These are phyloP conservation scores for Neurospora pannonica DNA, from an alignment of 495 filamentous ascomycete species.

Conservation along the genomic window DNA sequence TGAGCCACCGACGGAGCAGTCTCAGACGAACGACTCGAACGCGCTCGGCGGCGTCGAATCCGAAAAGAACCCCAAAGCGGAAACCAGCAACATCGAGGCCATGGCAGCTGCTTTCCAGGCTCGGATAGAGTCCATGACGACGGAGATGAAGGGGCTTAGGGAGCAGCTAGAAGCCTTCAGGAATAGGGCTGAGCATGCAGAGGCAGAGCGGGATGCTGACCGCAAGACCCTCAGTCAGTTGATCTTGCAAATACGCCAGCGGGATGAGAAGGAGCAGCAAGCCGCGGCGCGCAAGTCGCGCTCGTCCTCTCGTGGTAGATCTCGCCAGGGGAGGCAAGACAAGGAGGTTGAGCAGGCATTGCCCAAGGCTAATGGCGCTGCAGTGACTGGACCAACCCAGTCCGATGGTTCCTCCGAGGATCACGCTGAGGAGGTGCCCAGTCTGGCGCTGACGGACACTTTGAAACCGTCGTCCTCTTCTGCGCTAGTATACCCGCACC, in stretches of 20 bases:
- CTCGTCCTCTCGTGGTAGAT: conserved; percentile 11
- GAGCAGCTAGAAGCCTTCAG: conserved; percentile 70
- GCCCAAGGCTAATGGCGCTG: conserved; percentile 8
- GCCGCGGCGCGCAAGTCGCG: conserved; percentile 17
- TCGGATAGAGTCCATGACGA: conserved; percentile 67
- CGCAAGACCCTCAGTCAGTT: conserved; percentile 76
- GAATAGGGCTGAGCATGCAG: conserved; percentile 67
- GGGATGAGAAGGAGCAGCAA: conserved; percentile 43
- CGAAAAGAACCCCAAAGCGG: conserved; percentile 25
- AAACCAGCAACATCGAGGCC: conserved; percentile 32
- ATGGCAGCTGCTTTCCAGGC: conserved; percentile 52
- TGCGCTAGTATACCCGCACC: conserved; percentile 13
- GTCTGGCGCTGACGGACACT: conserved; percentile 17
- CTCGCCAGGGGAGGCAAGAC: background rate
- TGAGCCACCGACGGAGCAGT: conserved; percentile 28
- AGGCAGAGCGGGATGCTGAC: conserved; percentile 56
- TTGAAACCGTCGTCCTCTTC: conserved; percentile 26
- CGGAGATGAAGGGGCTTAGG: conserved; percentile 76
- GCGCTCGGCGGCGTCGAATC: background rate
- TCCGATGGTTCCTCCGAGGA: conserved; percentile 8
- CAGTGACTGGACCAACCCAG: background rate
- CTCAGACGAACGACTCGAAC: conserved; percentile 14
- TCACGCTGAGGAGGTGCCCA: conserved; percentile 8
- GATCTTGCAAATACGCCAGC: conserved; percentile 69
- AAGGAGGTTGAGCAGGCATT: conserved; percentile 1